phyloP scores from a whole-genome alignment of 2,329 filamentous ascomycete species.

The Chalaropsis thielavioides region DNA sequence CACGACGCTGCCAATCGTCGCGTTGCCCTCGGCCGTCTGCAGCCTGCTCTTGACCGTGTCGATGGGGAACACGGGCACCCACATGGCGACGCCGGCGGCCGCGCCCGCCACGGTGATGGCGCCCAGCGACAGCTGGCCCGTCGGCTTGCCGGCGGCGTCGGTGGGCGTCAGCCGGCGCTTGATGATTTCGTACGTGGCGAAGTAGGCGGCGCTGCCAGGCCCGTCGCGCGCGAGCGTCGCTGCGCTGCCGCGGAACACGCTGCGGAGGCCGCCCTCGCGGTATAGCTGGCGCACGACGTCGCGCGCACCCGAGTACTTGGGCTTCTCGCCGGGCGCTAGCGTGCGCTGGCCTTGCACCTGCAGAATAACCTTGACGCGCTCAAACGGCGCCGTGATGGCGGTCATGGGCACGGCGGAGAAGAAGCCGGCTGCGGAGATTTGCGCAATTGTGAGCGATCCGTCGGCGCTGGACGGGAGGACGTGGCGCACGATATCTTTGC shows the following conservation, averaged over 20 bases:
- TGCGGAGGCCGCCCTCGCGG: constrained; percentile 74
- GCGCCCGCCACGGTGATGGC: constrained; percentile 80
- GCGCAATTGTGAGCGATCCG: constrained; percentile 63
- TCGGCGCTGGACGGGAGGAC: constrained; percentile 50
- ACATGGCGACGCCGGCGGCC: constrained; percentile 91
- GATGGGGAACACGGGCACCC: constrained; percentile 95
- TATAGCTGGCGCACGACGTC: constrained; percentile 93
- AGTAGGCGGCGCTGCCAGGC: constrained; percentile 86
- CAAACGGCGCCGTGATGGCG: constrained; percentile 93
- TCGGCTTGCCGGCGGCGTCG: constrained; percentile 59
- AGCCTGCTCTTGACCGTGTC: constrained; percentile 92
- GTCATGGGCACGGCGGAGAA: constrained; percentile 98
- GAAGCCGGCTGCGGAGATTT: constrained; percentile 86
- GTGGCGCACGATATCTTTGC: constrained; percentile 69
- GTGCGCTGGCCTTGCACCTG: constrained; percentile 93
- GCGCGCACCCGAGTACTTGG: constrained; percentile 70
- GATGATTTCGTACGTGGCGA: constrained; percentile 91
- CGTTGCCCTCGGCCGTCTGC: constrained; percentile 78
- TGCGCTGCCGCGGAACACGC: constrained; percentile 77
- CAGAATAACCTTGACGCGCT: constrained; percentile 95
- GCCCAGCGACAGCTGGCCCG: constrained; percentile 62
- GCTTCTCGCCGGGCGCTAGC: constrained; percentile 78
- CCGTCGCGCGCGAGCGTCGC: constrained; percentile 92
- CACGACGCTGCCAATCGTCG: constrained; percentile 67
- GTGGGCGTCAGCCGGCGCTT: constrained; percentile 77